These are phyloP conservation scores for Globisporangium lucens DNA, from an alignment of 352 stramenopile genomes.

Conservation along the genomic window DNA sequence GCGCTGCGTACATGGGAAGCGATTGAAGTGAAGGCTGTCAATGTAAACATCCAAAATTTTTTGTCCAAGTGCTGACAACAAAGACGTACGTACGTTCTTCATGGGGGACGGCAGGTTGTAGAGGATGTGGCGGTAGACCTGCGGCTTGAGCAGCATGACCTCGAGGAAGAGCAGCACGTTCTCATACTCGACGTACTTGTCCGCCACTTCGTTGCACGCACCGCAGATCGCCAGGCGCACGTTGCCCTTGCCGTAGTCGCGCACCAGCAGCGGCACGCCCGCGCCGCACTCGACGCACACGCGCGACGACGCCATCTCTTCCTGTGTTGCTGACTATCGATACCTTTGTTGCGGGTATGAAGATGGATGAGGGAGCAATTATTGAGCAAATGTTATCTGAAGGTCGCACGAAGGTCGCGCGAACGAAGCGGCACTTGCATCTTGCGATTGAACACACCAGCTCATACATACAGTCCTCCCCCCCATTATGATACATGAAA, in stretches of 20 bases:
- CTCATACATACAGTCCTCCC: too few relatives aligned
- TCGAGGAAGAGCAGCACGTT: conserved; percentile 83
- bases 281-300: conserved; percentile 82
- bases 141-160: conserved; percentile 78
- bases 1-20: conserved; percentile 17
- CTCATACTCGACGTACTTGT: conserved; percentile 90
- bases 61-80: too few relatives aligned
- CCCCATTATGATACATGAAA: too few relatives aligned
- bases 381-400: conserved; percentile 5
- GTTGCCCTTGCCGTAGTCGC: conserved; percentile 86
- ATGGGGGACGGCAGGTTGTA: conserved; percentile 67
- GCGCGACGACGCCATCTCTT: conserved; percentile 15
- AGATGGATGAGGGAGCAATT: neutral
- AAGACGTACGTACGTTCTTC: conserved; percentile 16
- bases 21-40: neutral
- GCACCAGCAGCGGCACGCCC: conserved; percentile 56
- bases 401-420: conserved; percentile 22
- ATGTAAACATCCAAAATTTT: too few relatives aligned
- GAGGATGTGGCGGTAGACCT: conserved; percentile 84
- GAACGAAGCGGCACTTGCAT: conserved; percentile 23
- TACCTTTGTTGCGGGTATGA: neutral
- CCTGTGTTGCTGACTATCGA: neutral
- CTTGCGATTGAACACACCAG: neutral
- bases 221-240: conserved; percentile 71
- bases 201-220: conserved; percentile 65